Evolutionary conservation across 768 basidiomycete species (phyloP).

Genomic region (Termitomyces sp.): DNA sequence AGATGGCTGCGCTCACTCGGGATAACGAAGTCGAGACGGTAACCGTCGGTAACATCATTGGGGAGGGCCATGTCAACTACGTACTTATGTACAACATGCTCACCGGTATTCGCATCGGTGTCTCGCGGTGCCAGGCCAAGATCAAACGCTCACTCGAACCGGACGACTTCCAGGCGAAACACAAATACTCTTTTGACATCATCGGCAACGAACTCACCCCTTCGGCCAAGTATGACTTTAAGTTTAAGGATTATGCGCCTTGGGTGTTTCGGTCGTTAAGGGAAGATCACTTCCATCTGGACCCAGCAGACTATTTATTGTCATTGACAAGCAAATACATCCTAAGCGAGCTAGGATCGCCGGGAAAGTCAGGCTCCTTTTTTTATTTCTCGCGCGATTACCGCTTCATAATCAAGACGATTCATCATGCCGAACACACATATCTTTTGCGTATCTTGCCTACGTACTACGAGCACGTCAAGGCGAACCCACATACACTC

Average conservation of each 20-base stretch:
- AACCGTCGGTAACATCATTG: constrained; percentile 91
- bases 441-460: constrained; percentile 83
- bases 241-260: constrained; percentile 99
- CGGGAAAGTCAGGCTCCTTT: constrained; percentile 97
- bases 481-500: constrained; percentile 88
- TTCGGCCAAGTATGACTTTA: constrained; percentile 98
- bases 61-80: constrained; percentile 98
- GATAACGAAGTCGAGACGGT: constrained; percentile 40
- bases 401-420: constrained; percentile 99
- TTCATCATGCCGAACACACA: constrained; percentile 90
- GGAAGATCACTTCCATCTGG: constrained; percentile 91
- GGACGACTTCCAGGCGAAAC: constrained; percentile 82
- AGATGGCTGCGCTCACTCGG: constrained; percentile 50
- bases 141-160: constrained; percentile 77
- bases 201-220: constrained; percentile 98
- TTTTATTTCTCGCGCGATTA: constrained; percentile 99
- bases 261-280: constrained; percentile 96
- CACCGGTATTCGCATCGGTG: constrained; percentile 94
- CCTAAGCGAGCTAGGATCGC: constrained; percentile 94
- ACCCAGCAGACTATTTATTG: constrained; percentile 95
- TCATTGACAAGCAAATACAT: constrained; percentile 98
- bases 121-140: constrained; percentile 96
- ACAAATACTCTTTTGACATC: constrained; percentile 97
- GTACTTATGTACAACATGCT: constrained; percentile 99
- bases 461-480: constrained; percentile 81